Conservation (phyloP, 2,329 filamentous ascomycete species). For the Aphanoascus verrucosus region DNA sequence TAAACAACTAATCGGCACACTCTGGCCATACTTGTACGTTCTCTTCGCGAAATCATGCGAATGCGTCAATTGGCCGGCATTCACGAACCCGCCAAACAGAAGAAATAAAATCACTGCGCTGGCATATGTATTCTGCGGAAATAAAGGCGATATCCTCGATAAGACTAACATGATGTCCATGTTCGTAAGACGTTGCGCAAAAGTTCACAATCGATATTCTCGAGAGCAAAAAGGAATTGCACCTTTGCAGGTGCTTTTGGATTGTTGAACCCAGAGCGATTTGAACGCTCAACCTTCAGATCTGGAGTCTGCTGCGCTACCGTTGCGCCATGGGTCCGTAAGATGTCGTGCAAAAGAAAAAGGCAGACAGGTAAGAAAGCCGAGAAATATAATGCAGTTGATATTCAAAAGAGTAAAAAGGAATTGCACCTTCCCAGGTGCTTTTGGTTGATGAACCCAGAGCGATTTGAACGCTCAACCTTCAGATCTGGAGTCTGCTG, state of each 20-base stretch:
- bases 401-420: too few relatives aligned
- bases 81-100: constrained; percentile 2
- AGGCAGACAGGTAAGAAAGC: too few relatives aligned
- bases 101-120: not conserved
- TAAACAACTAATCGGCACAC: constrained; percentile 43
- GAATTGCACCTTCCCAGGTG: too few relatives aligned
- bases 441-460: constrained; percentile 1
- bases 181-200: too few relatives aligned
- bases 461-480: constrained; percentile 12
- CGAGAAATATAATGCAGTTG: too few relatives aligned
- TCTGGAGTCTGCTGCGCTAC: constrained; percentile 17
- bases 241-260: too few relatives aligned
- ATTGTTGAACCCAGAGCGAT: constrained; percentile 13
- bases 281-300: constrained; percentile 16
- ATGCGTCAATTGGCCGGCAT: constrained; percentile 7
- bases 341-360: too few relatives aligned
- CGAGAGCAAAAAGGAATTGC: too few relatives aligned
- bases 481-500: constrained; percentile 12
- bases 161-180: not conserved
- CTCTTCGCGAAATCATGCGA: constrained; percentile 9
- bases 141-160: not conserved
- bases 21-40: constrained; percentile 40
- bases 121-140: not conserved
- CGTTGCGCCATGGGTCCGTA: too few relatives aligned
- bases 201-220: too few relatives aligned